These are phyloP conservation scores for Petrea volubilis DNA, from an alignment of 257 asterid genomes.

Conservation along the genomic window DNA sequence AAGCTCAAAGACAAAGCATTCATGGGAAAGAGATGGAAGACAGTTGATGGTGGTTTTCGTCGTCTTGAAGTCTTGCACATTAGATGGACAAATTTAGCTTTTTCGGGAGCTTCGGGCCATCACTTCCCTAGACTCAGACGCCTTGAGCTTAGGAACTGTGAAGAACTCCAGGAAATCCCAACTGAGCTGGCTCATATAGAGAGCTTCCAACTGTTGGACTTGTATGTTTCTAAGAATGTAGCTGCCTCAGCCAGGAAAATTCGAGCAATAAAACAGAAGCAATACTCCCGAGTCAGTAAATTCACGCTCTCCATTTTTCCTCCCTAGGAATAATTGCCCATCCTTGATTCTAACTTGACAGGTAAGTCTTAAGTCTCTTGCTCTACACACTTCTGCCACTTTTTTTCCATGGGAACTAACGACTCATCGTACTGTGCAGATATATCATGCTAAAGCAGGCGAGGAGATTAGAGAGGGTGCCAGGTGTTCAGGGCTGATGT, in stretches of 20 bases:
- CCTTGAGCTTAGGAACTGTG: conserved; percentile 30
- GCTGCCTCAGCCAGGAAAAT: conserved; percentile 20
- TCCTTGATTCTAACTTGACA: too few relatives aligned
- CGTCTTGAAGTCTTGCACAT: conserved; percentile 14
- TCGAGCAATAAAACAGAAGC: not conserved
- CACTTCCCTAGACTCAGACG: conserved; percentile 30
- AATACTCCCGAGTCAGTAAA: not conserved
- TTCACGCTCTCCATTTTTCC: conserved; percentile 29
- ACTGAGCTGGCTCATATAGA: conserved; percentile 28
- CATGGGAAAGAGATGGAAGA: conserved; percentile 27
- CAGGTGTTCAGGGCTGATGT: too few relatives aligned
- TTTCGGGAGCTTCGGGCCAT: conserved; percentile 27
- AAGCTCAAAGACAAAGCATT: conserved; percentile 35
- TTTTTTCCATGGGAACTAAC: too few relatives aligned
- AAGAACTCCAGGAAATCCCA: conserved; percentile 22
- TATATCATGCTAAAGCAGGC: too few relatives aligned
- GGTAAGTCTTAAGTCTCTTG: too few relatives aligned
- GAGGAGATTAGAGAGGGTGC: too few relatives aligned
- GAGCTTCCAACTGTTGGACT: not conserved
- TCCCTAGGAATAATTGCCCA: conserved; percentile 16
- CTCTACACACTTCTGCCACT: too few relatives aligned
- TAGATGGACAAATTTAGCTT: not conserved
- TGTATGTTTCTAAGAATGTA: not conserved
- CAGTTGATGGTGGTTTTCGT: conserved; percentile 27
- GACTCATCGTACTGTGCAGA: too few relatives aligned